A percentile compares a stretch with the other conserved stretches of the same genome.
Conservation (phyloP, 306 rosid genomes). For the Canavalia gladiata region DNA sequence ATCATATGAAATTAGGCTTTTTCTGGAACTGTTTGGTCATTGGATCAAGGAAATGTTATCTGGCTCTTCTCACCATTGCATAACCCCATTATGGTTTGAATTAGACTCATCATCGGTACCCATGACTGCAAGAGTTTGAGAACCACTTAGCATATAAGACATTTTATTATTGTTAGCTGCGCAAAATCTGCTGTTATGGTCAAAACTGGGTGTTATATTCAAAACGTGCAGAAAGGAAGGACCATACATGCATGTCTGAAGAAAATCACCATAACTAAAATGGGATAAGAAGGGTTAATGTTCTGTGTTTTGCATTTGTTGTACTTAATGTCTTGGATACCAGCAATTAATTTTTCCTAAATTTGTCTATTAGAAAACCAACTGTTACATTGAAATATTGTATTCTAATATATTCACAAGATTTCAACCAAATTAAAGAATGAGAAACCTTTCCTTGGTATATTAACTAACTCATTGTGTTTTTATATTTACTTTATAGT, state of each 20-base stretch:
- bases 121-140: too few relatives aligned
- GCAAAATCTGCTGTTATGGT: constrained; percentile 1
- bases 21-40: neutral
- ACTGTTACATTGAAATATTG: constrained; percentile 10
- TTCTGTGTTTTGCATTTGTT: neutral
- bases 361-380: neutral
- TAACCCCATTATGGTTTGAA: neutral
- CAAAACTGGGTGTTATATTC: neutral
- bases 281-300: neutral
- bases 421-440: constrained; percentile 1
- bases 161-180: neutral
- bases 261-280: neutral
- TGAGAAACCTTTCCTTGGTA: neutral
- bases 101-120: neutral
- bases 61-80: constrained; percentile 7
- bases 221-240: neutral
- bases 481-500: neutral
- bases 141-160: constrained; percentile 31
- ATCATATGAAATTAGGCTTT: neutral
- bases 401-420: neutral
- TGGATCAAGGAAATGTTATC: neutral
- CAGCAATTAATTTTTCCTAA: neutral
- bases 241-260: neutral
- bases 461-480: neutral
- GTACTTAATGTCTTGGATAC: neutral